Evolutionary conservation across 345 rosid genomes (phyloP), one percentile per base, ranked within the genome.

Genomic region (Lumnitzera littorea): DNA sequence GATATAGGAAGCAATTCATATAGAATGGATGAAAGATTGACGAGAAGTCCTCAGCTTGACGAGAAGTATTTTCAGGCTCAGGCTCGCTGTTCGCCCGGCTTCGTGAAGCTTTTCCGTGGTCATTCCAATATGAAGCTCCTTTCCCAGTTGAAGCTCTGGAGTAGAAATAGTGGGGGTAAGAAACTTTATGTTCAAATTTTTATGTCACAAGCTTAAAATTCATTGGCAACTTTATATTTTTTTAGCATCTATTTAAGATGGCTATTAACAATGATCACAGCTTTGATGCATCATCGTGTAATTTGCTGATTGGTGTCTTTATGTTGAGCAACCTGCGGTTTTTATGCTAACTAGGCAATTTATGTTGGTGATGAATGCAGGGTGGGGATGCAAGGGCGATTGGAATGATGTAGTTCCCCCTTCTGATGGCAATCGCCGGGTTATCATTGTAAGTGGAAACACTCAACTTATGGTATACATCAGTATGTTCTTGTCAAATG

Each of bases 31-130:
- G 81, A 46, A 70, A 81, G 84, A 70, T 67, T 78, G 50, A 65
- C 78, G 4, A 81, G 69, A 72, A 85, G 87, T 70, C 91, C 90
- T 60, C 66, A 71, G 50, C 25, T 73, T 53, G 78, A 75, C 51
- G 91, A 83, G 67, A 76, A 66, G 58, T 72, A 85, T 4, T 36
- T 36, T 69, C 82, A 84, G 78, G 80, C 90, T 69, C 82, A 84
- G 78, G 80, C 90, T 13, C 82, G 88, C 64, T 83, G 92, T 53
- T 80, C 78, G 12, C 76, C 80, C 80, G 64, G 82, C 62, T 66
- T 87, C 46, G 73, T 82, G 51, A 74, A 70, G 64, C 78, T 87
- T 64, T 75, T 82, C 49, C 79, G 73, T 57, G 69, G 70, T 14
- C 72, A 60, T 55, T 74, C 82, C 50, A 80, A 62, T 43, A 50